Base-by-base conservation (phyloP, 2,329 filamentous ascomycete species). In the Aspergillus vadensis region DNA sequence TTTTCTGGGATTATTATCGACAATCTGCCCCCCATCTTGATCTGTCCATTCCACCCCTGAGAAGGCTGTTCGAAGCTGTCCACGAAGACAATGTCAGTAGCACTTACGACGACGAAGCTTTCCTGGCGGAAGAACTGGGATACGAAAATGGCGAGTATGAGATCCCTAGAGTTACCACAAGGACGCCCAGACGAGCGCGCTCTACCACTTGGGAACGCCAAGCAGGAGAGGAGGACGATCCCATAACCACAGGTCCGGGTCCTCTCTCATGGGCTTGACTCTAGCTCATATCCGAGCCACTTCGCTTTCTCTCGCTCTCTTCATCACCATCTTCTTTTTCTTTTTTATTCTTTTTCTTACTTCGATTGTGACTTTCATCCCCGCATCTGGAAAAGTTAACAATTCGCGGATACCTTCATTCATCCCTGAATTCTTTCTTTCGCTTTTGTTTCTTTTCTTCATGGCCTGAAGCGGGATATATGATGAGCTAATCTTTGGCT, bases 1-100 rank as follows among this genome's bases (percentile, higher is more conserved):
- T 64, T 56, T 52, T 72, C 51, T 72, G 70, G 70, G 54, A 58
- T 21, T 15, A 27, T 4, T 61, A 64, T 25, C 54, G 54, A 25
- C 27, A 48, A 21, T 17, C 30, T 21, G 54, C 50, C 5, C 49
- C 64, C 3, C 50, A 36, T 2, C 47, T 61, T n/a, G 50, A 61
- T 12, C 54, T 67, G 10, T 25, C 56, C 4, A 27, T 19, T 43
- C 57, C 59, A 5, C 58, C 69, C 2, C 36, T 72, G 14, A 58
- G 36, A 9, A 65, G 65, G 25, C 59, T 72, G 12, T 65, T 70
- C 30, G 32, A 25, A 15, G 62, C 58, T 9, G 39, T 60, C 5
- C 12, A 15, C 48, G 43, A 53, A 23, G 9, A 51, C 36, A 17
- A 25, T 17, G 30, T 32, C 23, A 38, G 25, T 36, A 6, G 27